Conservation (phyloP, 495 filamentous ascomycete genomes). For the Talaromyces nanjingensis region DNA sequence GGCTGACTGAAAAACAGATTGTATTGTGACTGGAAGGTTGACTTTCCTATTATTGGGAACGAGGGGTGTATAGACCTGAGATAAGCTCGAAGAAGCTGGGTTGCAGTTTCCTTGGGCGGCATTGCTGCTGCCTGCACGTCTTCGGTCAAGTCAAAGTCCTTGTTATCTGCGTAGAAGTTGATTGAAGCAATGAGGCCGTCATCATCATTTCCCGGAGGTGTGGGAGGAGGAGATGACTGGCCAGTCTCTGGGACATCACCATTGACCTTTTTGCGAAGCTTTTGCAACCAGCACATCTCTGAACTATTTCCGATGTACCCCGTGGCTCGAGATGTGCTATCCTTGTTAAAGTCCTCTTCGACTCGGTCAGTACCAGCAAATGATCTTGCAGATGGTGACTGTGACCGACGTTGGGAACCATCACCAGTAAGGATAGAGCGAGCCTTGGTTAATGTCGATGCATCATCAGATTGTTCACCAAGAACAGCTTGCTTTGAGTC, state of each 20-base stretch:
- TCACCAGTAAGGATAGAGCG: constrained; percentile 12
- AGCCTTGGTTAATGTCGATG: constrained; percentile 9
- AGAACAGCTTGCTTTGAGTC: constrained; percentile 18
- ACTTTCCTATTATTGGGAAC: constrained; percentile 52
- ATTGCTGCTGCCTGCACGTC: constrained; percentile 42
- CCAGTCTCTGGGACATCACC: constrained; percentile 17
- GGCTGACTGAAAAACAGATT: constrained; percentile 37
- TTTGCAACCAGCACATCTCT: constrained; percentile 53
- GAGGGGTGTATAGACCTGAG: constrained; percentile 51
- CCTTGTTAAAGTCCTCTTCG: constrained; percentile 52
- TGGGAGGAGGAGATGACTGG: constrained; percentile 23
- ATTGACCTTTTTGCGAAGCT: constrained; percentile 29
- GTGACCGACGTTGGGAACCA: constrained; percentile 19
- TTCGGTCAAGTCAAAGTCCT: constrained; percentile 36
- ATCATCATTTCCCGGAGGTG: constrained; percentile 18
- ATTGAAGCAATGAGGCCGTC: constrained; percentile 26
- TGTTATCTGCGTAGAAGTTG: constrained; percentile 45
- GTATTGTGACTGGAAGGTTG: constrained; percentile 46
- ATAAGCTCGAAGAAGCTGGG: constrained; percentile 50
- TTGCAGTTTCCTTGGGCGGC: constrained; percentile 44
- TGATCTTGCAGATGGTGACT: constrained; percentile 33
- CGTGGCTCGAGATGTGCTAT: constrained; percentile 36
- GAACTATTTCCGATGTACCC: constrained; percentile 57
- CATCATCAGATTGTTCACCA: constrained; percentile 14
- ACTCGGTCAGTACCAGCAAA: constrained; percentile 46